These are phyloP conservation scores for Xylona heveae DNA, from an alignment of 495 filamentous ascomycete genomes.

Conservation along the genomic window DNA sequence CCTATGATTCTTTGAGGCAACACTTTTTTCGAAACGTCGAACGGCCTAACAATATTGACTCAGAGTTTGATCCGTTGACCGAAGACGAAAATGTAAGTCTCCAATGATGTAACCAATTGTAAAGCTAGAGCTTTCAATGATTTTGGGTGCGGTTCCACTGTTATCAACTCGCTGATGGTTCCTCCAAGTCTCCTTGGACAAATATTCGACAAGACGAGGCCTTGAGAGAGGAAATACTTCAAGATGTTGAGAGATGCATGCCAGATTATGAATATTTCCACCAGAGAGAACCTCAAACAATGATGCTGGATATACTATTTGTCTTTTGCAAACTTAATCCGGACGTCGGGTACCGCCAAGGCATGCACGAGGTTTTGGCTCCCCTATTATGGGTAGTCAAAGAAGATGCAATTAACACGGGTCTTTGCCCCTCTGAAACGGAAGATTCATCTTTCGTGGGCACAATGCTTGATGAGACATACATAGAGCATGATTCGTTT, in stretches of 20 bases:
- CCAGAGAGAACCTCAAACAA: conserved; percentile 50
- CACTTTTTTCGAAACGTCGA: conserved; percentile 64
- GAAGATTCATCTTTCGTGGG: conserved; percentile 33
- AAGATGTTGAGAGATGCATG: conserved; percentile 84
- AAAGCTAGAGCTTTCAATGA: conserved; percentile 5
- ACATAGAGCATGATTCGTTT: conserved; percentile 80
- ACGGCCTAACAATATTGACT: conserved; percentile 58
- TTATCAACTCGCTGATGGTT: neutral
- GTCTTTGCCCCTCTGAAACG: conserved; percentile 11
- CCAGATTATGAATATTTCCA: conserved; percentile 87
- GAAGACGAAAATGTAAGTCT: conserved; percentile 58
- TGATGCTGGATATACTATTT: conserved; percentile 76
- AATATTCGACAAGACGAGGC: conserved; percentile 64
- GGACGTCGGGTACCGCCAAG: conserved; percentile 76
- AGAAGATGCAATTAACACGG: conserved; percentile 58
- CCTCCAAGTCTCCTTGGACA: conserved; percentile 66
- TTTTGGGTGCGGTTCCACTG: conserved; percentile 1
- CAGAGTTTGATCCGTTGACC: conserved; percentile 59
- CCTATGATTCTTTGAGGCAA: conserved; percentile 48
- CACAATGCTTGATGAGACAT: conserved; percentile 44
- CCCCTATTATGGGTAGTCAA: conserved; percentile 79
- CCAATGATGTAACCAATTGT: conserved; percentile 22
- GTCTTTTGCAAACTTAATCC: conserved; percentile 88
- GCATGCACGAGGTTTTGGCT: conserved; percentile 91
- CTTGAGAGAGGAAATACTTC: conserved; percentile 72